Percentiles rank a stretch among this genome's conserved stretches.
These are phyloP conservation scores for Didymella exigua DNA, from an alignment of 2,329 filamentous ascomycete species.

Conservation along the genomic window DNA sequence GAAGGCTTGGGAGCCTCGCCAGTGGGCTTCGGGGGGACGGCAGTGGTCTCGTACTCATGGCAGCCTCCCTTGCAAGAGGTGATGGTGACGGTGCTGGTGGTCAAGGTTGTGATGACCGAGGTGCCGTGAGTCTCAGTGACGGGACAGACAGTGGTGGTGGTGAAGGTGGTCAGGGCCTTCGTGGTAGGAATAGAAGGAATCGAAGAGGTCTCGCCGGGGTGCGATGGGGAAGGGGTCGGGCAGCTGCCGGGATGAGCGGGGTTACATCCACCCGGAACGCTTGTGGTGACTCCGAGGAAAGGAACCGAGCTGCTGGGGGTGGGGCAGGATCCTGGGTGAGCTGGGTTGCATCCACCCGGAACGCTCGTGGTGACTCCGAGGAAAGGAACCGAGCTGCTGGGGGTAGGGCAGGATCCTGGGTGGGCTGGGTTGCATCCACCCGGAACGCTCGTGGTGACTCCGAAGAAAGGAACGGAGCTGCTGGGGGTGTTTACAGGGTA, in stretches of 20 bases:
- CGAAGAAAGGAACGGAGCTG: neutral
- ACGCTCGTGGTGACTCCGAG: too few relatives aligned
- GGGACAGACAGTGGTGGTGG: constrained; percentile 29
- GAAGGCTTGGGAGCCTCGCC: constrained; percentile 17
- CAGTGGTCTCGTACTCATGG: constrained; percentile 19
- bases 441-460: neutral
- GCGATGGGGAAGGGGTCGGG: constrained; percentile 1
- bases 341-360: too few relatives aligned
- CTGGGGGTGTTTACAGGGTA: neutral
- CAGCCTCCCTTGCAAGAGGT: constrained; percentile 49
- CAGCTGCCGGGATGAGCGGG: neutral
- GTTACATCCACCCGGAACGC: constrained; percentile 1
- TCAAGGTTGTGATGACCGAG: constrained; percentile 30
- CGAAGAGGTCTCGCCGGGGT: neutral
- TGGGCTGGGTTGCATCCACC: too few relatives aligned
- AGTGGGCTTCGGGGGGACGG: constrained; percentile 21
- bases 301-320: neutral
- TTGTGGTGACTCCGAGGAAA: neutral
- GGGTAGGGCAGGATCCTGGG: too few relatives aligned
- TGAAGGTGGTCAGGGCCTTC: constrained; percentile 38
- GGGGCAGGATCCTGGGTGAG: neutral
- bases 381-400: neutral
- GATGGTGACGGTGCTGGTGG: constrained; percentile 47
- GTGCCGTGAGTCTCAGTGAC: constrained; percentile 26
- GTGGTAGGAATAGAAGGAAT: constrained; percentile 9